A percentile compares a stretch with the other conserved stretches of the same genome.
Conservation (phyloP, 2,329 filamentous ascomycete genomes). For the Colletotrichum siamense region DNA sequence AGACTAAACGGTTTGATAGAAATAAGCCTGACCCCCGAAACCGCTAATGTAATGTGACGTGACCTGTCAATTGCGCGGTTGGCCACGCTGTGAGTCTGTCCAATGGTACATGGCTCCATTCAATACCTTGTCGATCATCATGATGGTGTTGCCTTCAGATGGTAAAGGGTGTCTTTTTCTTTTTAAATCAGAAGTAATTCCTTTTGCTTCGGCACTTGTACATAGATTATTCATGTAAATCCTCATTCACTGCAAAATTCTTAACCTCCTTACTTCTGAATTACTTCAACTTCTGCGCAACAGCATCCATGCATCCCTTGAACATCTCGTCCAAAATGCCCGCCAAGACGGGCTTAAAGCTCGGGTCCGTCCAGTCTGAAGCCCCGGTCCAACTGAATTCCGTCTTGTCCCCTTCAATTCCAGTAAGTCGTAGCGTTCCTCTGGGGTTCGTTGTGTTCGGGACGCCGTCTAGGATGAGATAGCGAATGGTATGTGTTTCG, state of each 20-base stretch:
- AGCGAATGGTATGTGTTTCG: background rate
- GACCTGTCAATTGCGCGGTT: background rate
- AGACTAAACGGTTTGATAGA: background rate
- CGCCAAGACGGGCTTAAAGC: background rate
- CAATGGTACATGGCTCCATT: background rate
- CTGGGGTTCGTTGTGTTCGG: background rate
- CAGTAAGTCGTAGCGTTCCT: background rate
- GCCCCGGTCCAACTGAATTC: background rate
- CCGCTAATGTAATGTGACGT: background rate
- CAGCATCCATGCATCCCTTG: background rate
- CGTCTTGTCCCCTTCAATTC: background rate
- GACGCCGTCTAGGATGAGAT: background rate
- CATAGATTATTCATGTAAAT: background rate
- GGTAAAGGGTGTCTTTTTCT: background rate
- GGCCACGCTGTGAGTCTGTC: background rate
- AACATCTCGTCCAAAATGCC: background rate
- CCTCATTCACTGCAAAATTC: background rate
- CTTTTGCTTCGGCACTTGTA: background rate
- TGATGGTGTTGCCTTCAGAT: background rate
- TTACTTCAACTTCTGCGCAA: background rate
- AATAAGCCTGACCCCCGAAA: background rate
- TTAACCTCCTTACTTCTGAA: background rate
- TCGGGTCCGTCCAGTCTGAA: background rate
- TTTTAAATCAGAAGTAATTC: background rate
- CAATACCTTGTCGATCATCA: background rate